Evolutionary conservation across 768 basidiomycete species (phyloP).

Genomic region (Coprinopsis marcescibilis): DNA sequence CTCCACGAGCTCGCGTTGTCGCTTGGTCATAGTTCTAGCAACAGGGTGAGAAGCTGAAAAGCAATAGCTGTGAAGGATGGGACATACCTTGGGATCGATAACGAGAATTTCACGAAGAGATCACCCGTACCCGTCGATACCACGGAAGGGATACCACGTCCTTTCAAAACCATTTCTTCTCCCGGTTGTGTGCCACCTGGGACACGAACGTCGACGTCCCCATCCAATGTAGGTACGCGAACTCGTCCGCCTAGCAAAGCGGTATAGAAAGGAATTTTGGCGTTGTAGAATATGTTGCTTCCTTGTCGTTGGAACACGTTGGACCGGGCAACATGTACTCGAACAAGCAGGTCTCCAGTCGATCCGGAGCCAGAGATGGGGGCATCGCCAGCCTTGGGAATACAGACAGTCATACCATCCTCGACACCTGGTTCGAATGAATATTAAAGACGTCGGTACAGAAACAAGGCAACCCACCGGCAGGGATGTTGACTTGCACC

Average conservation of each 20-base stretch:
- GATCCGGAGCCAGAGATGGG: slow-evolving; percentile 74
- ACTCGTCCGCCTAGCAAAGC: slow-evolving; percentile 93
- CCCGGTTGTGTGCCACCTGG: slow-evolving; percentile 93
- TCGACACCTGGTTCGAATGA: slow-evolving; percentile 62
- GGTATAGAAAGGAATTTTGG: slow-evolving; percentile 82
- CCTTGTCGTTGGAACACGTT: slow-evolving; percentile 89
- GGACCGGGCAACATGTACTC: slow-evolving; percentile 79
- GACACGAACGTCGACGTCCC: slow-evolving; percentile 91
- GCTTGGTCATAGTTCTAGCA: slow-evolving; percentile 69
- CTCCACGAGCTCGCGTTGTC: slow-evolving; percentile 84
- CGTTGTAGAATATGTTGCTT: slow-evolving; percentile 83
- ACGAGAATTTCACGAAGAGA: slow-evolving; percentile 81
- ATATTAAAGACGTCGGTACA: slow-evolving; percentile 7
- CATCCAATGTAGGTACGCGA: slow-evolving; percentile 90
- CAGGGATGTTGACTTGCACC: slow-evolving; percentile 78
- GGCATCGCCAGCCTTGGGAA: slow-evolving; percentile 79
- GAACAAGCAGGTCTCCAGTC: slow-evolving; percentile 81
- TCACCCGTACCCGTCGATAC: slow-evolving; percentile 66
- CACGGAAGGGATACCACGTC: slow-evolving; percentile 70
- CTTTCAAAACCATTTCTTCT: slow-evolving; percentile 92
- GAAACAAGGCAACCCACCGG: slow-evolving; percentile 48
- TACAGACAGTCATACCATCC: slow-evolving; percentile 87
- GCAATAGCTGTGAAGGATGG: not conserved
- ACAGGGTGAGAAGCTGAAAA: slow-evolving; percentile 9
- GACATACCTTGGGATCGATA: slow-evolving; percentile 84